Evolutionary conservation across 805 yeast genomes (phyloP).

Genomic region (Debaryomyces maramus): DNA sequence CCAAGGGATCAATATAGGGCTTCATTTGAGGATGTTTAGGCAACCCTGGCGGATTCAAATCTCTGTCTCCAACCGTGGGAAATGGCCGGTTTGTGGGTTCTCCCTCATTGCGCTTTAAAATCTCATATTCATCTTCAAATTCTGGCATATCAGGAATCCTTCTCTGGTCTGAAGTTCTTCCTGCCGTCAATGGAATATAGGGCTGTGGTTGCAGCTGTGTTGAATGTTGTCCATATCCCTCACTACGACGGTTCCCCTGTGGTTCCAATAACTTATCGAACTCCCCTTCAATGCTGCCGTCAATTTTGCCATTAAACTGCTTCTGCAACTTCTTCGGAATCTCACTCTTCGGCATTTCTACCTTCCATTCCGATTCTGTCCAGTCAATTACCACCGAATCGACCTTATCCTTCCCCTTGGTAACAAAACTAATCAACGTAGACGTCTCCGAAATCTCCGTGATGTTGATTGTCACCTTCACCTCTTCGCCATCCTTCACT

Average conservation of each 20-base stretch:
- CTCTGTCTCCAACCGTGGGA: conserved; percentile 49
- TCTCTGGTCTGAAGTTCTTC: conserved; percentile 1
- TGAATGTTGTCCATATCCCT: conserved; percentile 4
- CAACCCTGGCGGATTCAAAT: conserved; percentile 49
- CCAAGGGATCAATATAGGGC: conserved; percentile 46
- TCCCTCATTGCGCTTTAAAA: conserved; percentile 10
- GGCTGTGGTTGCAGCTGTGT: neutral
- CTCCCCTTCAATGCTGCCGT: conserved; percentile 18
- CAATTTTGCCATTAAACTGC: conserved; percentile 17
- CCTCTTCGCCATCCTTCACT: neutral
- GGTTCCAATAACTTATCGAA: conserved; percentile 1
- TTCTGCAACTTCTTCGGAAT: neutral
- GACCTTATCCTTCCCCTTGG: conserved; percentile 11
- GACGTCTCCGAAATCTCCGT: conserved; percentile 5
- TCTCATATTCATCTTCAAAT: conserved; percentile 54
- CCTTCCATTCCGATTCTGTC: conserved; percentile 16
- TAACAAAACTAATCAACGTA: conserved; percentile 8
- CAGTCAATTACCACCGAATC: conserved; percentile 25
- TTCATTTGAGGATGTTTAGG: conserved; percentile 41
- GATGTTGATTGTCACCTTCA: conserved; percentile 10
- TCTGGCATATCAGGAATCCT: conserved; percentile 46
- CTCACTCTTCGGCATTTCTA: conserved; percentile 24
- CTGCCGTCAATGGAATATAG: conserved; percentile 2
- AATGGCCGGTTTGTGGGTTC: conserved; percentile 4
- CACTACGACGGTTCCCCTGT: neutral